Percentiles rank a stretch among this genome's conserved stretches.
Conservation (phyloP, 208 protist genomes). For the Trypanosomatidae sp. region DNA sequence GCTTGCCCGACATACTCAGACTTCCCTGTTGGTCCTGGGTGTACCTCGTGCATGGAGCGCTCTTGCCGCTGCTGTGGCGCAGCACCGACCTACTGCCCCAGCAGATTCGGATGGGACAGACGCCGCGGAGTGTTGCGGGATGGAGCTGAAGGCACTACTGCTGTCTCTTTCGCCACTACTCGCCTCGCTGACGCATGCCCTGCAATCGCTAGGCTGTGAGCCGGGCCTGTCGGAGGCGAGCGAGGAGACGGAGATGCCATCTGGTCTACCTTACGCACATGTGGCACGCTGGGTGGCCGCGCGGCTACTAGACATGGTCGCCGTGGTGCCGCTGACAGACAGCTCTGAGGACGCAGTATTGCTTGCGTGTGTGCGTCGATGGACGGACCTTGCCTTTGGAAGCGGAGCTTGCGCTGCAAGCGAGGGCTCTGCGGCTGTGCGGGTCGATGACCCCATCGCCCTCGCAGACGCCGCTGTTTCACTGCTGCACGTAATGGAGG, state of each 20-base stretch:
- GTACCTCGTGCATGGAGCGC: conserved; percentile 10
- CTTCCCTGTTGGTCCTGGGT: neutral
- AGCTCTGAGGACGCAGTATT: conserved; percentile 36
- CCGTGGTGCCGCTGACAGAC: conserved; percentile 33
- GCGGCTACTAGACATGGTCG: conserved; percentile 40
- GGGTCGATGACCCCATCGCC: conserved; percentile 8
- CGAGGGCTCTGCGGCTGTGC: conserved; percentile 3
- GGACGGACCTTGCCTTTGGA: conserved; percentile 42
- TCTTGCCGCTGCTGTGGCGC: conserved; percentile 1
- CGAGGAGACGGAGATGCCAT: conserved; percentile 5
- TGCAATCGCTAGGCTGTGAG: conserved; percentile 8
- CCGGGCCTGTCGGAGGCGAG: neutral
- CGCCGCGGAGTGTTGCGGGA: neutral
- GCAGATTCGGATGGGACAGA: neutral
- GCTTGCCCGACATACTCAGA: neutral
- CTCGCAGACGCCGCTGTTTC: conserved; percentile 22
- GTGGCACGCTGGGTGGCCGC: conserved; percentile 49
- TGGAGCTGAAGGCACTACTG: conserved; percentile 18
- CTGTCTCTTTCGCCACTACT: conserved; percentile 19
- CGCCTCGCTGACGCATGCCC: conserved; percentile 20
- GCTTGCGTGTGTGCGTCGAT: conserved; percentile 57
- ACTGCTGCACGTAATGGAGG: conserved; percentile 26
- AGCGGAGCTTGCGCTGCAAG: neutral
- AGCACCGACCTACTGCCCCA: neutral
- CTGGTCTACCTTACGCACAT: neutral